These are phyloP conservation scores for Backusella australiensis DNA, from an alignment of 192 early-diverging fungal genomes.

Conservation along the genomic window DNA sequence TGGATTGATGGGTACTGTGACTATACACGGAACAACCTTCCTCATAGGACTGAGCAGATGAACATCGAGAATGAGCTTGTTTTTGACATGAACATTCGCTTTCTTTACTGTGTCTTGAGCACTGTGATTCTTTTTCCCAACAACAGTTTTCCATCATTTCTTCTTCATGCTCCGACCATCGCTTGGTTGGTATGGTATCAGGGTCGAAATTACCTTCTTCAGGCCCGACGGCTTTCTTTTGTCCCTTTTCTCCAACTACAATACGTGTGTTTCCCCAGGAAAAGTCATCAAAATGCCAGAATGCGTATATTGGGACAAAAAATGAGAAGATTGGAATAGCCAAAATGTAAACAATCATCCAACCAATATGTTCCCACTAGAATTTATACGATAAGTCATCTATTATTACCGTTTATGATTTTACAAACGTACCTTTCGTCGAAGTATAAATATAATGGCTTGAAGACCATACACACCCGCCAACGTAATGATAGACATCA, in stretches of 20 bases:
- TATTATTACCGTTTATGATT: neutral
- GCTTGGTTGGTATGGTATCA: constrained; percentile 55
- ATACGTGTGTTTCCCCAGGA: constrained; percentile 96
- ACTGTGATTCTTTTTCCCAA: neutral
- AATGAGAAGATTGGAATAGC: constrained; percentile 87
- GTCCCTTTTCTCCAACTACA: constrained; percentile 64
- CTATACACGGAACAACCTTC: neutral
- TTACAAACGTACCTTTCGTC: constrained; percentile 42
- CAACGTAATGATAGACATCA: constrained; percentile 83
- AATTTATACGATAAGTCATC: neutral
- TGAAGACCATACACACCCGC: constrained; percentile 89
- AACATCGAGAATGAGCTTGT: neutral
- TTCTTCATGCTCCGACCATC: constrained; percentile 69
- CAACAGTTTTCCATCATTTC: constrained; percentile 34
- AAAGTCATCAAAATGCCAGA: constrained; percentile 99
- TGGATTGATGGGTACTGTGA: neutral
- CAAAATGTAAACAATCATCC: constrained; percentile 90
- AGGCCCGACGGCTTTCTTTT: constrained; percentile 14
- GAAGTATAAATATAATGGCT: constrained; percentile 76
- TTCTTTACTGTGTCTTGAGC: constrained; percentile 9
- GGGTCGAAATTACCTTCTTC: constrained; percentile 69
- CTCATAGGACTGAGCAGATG: neutral
- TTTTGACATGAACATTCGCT: constrained; percentile 9
- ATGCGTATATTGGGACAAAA: constrained; percentile 81
- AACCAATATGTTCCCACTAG: constrained; percentile 73